Conservation (phyloP, 345 rosid species). For the Luvunga scandens region DNA sequence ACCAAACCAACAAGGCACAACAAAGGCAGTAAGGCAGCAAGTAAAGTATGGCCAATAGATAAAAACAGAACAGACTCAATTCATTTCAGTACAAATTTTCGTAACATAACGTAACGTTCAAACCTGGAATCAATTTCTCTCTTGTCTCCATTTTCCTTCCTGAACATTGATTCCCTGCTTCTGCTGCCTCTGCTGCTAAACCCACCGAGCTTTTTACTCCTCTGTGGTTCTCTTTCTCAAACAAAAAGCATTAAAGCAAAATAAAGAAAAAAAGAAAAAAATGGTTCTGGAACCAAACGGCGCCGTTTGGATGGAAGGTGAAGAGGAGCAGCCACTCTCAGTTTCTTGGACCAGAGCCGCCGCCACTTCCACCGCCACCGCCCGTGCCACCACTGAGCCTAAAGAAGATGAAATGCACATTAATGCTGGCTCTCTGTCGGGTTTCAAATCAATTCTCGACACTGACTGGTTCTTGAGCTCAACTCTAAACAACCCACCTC, state of each 20-base stretch:
- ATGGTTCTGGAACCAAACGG: constrained; percentile 67
- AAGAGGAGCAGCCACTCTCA: constrained; percentile 36
- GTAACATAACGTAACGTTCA: constrained; percentile 5
- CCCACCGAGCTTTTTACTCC: neutral
- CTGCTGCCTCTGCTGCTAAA: constrained; percentile 1
- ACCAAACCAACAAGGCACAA: neutral
- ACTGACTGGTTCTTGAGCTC: constrained; percentile 48
- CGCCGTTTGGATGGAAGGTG: constrained; percentile 60
- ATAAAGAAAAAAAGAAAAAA: neutral
- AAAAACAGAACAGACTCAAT: neutral
- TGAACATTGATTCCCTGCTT: constrained; percentile 7
- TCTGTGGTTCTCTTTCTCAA: neutral
- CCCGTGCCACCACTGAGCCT: neutral
- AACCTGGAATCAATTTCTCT: constrained; percentile 17
- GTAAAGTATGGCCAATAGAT: neutral
- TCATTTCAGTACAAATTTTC: neutral
- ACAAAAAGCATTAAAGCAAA: neutral
- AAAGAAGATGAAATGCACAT: constrained; percentile 32
- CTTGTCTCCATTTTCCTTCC: constrained; percentile 2
- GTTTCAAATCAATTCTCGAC: constrained; percentile 71
- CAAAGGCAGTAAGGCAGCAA: neutral
- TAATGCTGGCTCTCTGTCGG: constrained; percentile 32
- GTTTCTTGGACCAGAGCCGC: constrained; percentile 51
- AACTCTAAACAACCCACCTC: constrained; percentile 32
- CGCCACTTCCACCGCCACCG: neutral